These are phyloP conservation scores for Microthlaspi erraticum DNA, from an alignment of 345 rosid species.

Conservation along the genomic window DNA sequence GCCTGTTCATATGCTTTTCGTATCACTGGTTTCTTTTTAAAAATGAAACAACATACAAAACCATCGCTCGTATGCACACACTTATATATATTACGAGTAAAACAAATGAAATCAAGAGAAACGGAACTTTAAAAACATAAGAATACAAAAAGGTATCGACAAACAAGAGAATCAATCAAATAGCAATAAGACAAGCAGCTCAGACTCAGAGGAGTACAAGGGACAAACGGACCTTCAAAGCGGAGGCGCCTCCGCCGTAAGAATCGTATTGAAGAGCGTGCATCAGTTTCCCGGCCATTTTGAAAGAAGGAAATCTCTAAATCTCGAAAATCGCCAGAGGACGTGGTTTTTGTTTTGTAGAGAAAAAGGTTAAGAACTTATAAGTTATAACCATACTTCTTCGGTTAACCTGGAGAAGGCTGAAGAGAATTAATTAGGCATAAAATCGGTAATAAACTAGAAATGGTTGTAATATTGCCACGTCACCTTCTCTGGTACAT, in stretches of 20 bases:
- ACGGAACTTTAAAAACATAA: no score
- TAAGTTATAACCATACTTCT: no score
- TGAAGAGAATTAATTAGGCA: not conserved
- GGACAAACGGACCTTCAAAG: conserved; percentile 39
- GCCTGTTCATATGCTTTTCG: no score
- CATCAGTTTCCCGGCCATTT: conserved; percentile 52
- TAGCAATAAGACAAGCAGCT: not conserved
- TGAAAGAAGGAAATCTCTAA: not conserved
- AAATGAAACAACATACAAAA: not conserved
- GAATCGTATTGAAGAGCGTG: conserved; percentile 51
- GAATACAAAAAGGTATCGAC: not conserved
- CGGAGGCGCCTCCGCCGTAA: conserved; percentile 54
- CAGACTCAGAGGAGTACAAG: not conserved
- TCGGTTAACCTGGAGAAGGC: no score
- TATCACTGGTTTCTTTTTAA: not conserved
- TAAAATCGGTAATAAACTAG: conserved; percentile 1
- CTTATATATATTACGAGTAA: not conserved
- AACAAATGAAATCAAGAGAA: not conserved
- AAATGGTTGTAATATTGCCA: conserved; percentile 5
- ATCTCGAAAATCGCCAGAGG: not conserved
- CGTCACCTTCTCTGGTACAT: not conserved
- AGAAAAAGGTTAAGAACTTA: not conserved
- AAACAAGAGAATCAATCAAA: not conserved
- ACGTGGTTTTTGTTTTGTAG: not conserved
- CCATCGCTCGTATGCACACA: not conserved